Base-by-base conservation (phyloP, 768 basidiomycete genomes). In the Fistulinella prunicolor region DNA sequence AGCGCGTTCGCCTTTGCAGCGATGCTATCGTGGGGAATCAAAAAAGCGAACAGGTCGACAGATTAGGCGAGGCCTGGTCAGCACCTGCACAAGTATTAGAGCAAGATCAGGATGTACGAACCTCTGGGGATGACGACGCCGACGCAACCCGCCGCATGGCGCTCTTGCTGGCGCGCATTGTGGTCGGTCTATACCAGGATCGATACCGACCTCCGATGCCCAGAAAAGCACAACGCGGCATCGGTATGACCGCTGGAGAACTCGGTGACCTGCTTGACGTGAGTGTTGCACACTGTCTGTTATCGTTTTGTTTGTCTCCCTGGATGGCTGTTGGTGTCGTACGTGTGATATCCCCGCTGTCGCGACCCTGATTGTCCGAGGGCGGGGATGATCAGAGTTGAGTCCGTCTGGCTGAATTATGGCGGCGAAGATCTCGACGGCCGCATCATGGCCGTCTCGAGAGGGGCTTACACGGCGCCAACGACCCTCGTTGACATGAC, bases 191-290 rank as follows among this genome's bases (percentile, higher is more conserved):
- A 16, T 67, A 67, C 44, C 52, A 40, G 5, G 46, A 42, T 6
- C 54, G 60, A n/a, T 64, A 56, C 44, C 53, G 39, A 2, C 41
- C 53, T 6, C 49, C 46, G 9, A 47, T 23, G 16, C n/a, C 51
- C 9, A 12, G 38, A 14, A 9, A 41, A 17, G 51, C 36, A 19
- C 51, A 46, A 20, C 46, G 51, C 8, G 56, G 58, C 1, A 20
- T 48, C 26, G 57, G 56, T n/a, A 53, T 63, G 56, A 65, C 50
- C 22, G 65, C 67, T 40, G 58, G 51, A 40, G 53, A 68, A 49
- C 62, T 67, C 16, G 65, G 67, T 21, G 58, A 67, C 13, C 9
- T 69, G 9, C 51, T 67, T 56, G 65, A 67, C 54, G 65, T 67
- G 59, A 59, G 65, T 67, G 41, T 46, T 38, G n/a, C n/a, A n/a